phyloP scores from a whole-genome alignment of 2,329 filamentous ascomycete species.

The Ceratocystis papillata region DNA sequence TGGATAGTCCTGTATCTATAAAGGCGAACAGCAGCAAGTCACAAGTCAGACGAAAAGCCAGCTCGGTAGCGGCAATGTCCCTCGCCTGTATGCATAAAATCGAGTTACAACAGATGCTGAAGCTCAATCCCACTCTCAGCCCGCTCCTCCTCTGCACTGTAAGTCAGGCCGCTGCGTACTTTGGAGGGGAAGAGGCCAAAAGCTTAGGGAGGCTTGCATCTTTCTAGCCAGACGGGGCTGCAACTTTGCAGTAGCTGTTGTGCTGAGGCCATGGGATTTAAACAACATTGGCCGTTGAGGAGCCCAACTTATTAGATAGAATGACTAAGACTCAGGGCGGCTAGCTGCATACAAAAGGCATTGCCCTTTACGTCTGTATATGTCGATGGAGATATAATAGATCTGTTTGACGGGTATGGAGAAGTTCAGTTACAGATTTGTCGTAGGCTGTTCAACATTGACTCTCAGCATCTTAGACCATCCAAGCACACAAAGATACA shows the following conservation, averaged over 20 bases:
- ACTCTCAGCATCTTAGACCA: slow-evolving; percentile 11
- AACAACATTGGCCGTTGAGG: not conserved
- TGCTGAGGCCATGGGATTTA: not conserved
- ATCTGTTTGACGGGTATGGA: slow-evolving; percentile 2
- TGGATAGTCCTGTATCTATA: not conserved
- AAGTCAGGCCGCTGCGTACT: too few species aligned
- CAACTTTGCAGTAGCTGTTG: not conserved
- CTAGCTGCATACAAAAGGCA: not conserved
- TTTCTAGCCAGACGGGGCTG: not conserved
- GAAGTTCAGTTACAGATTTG: slow-evolving; percentile 6
- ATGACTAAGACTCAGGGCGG: not conserved
- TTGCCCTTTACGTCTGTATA: not conserved
- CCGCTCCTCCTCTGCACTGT: not conserved
- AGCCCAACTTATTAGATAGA: not conserved
- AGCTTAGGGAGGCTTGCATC: too few species aligned
- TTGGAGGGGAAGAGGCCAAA: too few species aligned
- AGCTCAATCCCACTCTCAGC: not conserved
- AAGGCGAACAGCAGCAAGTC: slow-evolving; percentile 12
- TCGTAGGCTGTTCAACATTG: slow-evolving; percentile 3
- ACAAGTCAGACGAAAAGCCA: slow-evolving; percentile 4
- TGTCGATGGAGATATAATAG: not conserved
- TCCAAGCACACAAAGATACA: slow-evolving; percentile 1
- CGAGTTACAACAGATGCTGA: slow-evolving; percentile 12
- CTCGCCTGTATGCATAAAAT: slow-evolving; percentile 14
- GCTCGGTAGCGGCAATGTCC: slow-evolving; percentile 9